These are phyloP conservation scores for Aureobasidium vineae DNA, from an alignment of 2,329 filamentous ascomycete genomes.

Conservation along the genomic window DNA sequence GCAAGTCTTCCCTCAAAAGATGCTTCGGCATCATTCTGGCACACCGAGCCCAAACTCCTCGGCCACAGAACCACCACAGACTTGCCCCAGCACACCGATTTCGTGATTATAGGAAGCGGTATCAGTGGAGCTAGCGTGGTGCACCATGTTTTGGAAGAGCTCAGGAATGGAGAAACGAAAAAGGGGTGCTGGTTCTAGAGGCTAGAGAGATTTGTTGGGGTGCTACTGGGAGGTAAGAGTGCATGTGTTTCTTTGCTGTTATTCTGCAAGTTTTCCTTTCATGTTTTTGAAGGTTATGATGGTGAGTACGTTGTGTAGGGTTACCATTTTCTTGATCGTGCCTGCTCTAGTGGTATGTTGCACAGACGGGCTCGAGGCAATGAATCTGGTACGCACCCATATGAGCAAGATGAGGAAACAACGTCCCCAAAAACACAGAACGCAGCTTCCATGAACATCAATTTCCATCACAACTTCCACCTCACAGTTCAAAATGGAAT, in stretches of 20 bases:
- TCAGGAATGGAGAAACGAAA: constrained; percentile 4
- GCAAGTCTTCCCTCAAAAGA: constrained; percentile 56
- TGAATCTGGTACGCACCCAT: too few species aligned
- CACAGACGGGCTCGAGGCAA: too few species aligned
- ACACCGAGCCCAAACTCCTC: constrained; percentile 62
- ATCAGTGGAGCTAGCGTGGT: constrained; percentile 74
- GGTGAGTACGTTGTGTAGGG: background rate
- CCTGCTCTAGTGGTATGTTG: too few species aligned
- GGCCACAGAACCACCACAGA: constrained; percentile 66
- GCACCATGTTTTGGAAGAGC: constrained; percentile 47
- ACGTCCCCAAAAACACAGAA: too few species aligned
- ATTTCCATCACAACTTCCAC: too few species aligned
- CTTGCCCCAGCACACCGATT: constrained; percentile 62
- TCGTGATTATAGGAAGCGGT: constrained; percentile 71
- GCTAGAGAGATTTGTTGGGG: constrained; percentile 78
- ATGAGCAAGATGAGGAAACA: too few species aligned
- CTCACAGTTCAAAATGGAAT: too few species aligned
- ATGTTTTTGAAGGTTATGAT: background rate
- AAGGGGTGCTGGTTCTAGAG: constrained; percentile 67
- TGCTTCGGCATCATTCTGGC: constrained; percentile 71
- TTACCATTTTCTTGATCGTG: background rate
- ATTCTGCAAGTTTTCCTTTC: background rate
- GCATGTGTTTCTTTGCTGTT: background rate
- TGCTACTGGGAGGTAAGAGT: constrained; percentile 71
- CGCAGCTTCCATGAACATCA: too few species aligned